Conservation (phyloP, 2,329 filamentous ascomycete species). For the Thelonectria olida region DNA sequence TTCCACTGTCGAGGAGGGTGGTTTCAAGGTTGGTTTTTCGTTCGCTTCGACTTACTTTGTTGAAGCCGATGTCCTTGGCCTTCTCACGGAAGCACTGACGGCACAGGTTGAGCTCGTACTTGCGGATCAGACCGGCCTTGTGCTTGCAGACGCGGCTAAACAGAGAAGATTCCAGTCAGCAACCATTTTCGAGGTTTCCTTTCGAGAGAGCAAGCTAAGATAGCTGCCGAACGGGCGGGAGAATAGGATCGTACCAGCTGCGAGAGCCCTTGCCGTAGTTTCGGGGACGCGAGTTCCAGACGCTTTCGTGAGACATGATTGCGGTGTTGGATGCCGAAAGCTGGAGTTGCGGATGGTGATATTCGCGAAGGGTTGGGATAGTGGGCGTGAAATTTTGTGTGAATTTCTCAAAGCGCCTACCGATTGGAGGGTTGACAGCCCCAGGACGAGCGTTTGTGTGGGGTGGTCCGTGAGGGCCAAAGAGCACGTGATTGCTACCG, state of each 20-base stretch:
- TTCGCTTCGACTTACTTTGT: slow-evolving; percentile 64
- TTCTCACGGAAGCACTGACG: slow-evolving; percentile 83
- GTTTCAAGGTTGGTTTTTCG: background rate
- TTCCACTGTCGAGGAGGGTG: background rate
- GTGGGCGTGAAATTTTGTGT: slow-evolving; percentile 53
- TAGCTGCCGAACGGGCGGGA: slow-evolving; percentile 4
- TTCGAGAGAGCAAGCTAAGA: slow-evolving; percentile 3
- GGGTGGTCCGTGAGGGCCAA: slow-evolving; percentile 16
- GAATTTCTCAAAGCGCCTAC: slow-evolving; percentile 45
- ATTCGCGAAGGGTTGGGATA: slow-evolving; percentile 44
- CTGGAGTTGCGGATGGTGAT: slow-evolving; percentile 44
- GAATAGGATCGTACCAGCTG: slow-evolving; percentile 75
- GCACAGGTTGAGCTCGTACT: slow-evolving; percentile 95
- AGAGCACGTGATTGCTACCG: slow-evolving; percentile 28
- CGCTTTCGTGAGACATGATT: slow-evolving; percentile 83
- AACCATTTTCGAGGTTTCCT: slow-evolving; percentile 20
- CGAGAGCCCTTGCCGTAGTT: slow-evolving; percentile 97
- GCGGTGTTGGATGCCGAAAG: slow-evolving; percentile 48
- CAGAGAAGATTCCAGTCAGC: slow-evolving; percentile 42
- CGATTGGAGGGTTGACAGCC: slow-evolving; percentile 51
- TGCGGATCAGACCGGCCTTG: slow-evolving; percentile 98
- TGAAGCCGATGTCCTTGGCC: slow-evolving; percentile 76
- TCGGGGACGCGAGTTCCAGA: slow-evolving; percentile 99
- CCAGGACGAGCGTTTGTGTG: slow-evolving; percentile 38
- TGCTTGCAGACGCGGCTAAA: slow-evolving; percentile 80